phyloP scores from a whole-genome alignment of 768 basidiomycete species.

The Mycena venus region DNA sequence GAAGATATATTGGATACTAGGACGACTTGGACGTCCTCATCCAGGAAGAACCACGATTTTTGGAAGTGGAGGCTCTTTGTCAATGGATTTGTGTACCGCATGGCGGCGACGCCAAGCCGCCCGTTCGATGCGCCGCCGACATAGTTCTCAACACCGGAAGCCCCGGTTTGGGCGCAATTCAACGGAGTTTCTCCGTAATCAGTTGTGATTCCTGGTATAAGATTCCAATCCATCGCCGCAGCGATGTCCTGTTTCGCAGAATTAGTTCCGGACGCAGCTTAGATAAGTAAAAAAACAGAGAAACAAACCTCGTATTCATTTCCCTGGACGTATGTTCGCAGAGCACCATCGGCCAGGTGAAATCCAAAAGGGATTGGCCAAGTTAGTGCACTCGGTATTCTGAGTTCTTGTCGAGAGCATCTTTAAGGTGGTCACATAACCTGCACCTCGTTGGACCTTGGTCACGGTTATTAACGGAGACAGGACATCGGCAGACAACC shows the following conservation, averaged over 20 bases:
- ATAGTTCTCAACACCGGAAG: conserved; percentile 65
- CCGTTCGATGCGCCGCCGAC: conserved; percentile 79
- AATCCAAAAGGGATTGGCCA: conserved; percentile 76
- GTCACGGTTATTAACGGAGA: not conserved
- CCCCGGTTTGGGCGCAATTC: conserved; percentile 56
- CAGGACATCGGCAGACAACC: not conserved
- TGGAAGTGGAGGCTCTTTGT: conserved; percentile 70
- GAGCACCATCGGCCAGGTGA: conserved; percentile 75
- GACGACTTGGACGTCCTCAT: conserved; percentile 72
- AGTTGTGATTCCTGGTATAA: conserved; percentile 79
- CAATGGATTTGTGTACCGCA: conserved; percentile 77
- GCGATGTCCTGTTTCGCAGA: conserved; percentile 53
- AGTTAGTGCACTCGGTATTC: conserved; percentile 77
- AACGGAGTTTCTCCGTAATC: conserved; percentile 71
- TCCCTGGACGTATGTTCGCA: conserved; percentile 75
- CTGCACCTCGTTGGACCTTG: conserved; percentile 72
- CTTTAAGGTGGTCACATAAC: conserved; percentile 72
- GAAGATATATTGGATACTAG: conserved; percentile 68
- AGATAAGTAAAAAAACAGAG: not conserved
- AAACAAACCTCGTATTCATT: conserved; percentile 68
- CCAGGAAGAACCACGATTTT: conserved; percentile 83
- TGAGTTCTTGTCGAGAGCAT: conserved; percentile 72
- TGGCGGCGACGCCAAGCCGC: conserved; percentile 66
- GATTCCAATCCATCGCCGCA: conserved; percentile 75
- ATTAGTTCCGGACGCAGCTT: not conserved